Percentiles rank a stretch among this genome's conserved stretches.
These are phyloP conservation scores for Trametes meyenii DNA, from an alignment of 768 basidiomycete genomes.

Conservation along the genomic window DNA sequence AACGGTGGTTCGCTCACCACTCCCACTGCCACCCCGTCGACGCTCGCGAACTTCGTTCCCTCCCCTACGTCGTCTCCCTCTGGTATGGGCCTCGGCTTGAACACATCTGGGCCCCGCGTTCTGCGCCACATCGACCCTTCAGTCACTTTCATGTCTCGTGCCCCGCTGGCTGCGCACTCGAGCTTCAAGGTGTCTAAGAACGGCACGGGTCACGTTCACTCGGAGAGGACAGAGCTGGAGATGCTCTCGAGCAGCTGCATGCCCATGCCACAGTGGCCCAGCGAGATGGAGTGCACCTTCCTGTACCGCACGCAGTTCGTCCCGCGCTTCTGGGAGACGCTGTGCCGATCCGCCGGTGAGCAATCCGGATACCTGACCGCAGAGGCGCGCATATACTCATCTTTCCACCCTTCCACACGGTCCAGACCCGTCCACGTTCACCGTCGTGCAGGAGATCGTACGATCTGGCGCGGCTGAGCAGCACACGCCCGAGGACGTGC, in stretches of 20 bases:
- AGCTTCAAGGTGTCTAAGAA: conserved; percentile 56
- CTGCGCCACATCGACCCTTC: conserved; percentile 67
- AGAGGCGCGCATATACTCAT: conserved; percentile 7
- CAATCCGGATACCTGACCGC: background rate
- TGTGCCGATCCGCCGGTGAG: conserved; percentile 28
- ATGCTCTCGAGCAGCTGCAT: conserved; percentile 26
- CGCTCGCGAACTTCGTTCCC: conserved; percentile 25
- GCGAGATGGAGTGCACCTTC: conserved; percentile 30
- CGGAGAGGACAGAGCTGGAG: conserved; percentile 46
- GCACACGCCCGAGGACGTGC: conserved; percentile 20
- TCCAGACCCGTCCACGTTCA: conserved; percentile 29
- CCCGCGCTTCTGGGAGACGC: conserved; percentile 28
- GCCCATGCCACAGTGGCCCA: conserved; percentile 23
- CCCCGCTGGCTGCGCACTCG: conserved; percentile 55
- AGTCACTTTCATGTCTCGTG: conserved; percentile 62
- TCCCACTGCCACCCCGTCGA: conserved; percentile 26
- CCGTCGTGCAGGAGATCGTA: conserved; percentile 31
- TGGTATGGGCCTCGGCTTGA: conserved; percentile 22
- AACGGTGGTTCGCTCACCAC: conserved; percentile 15
- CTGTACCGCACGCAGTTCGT: conserved; percentile 32
- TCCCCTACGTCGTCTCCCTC: conserved; percentile 20
- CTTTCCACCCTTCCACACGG: background rate
- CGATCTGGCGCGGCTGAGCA: conserved; percentile 17
- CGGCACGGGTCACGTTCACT: conserved; percentile 48
- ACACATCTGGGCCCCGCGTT: conserved; percentile 48